Evolutionary conservation across 495 filamentous ascomycete species (phyloP), one percentile per base, ranked within the genome.

Genomic region (Poronia punctata): DNA sequence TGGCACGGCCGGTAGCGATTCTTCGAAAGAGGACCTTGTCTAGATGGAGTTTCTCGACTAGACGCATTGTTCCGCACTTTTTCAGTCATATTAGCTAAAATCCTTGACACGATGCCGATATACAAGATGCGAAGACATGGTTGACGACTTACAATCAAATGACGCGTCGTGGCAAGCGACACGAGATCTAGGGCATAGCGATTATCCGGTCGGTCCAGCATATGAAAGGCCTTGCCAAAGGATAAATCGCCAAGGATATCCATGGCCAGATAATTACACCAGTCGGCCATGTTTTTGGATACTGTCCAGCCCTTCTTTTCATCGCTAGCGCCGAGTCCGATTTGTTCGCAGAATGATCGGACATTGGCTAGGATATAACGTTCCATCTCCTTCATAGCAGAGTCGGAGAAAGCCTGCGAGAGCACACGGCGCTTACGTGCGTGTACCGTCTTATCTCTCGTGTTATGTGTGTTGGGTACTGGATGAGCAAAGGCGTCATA

Each of bases 241-340:
- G 71, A 72, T 7, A 88, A 50, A 24, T 84, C 77, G 3, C 82
- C 82, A 58, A 88, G 76, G 15, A 85, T 76, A 48, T 88, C 83
- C 65, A 84, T 86, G 32, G 75, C 72, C 7, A 82, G 66, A 60
- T 75, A 84, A 53, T 77, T 81, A 39, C 68, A 71, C 73, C 78
- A 83, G 44, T 77, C 65, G 0, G 77, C 65, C 61, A 83, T 72
- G 54, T 84, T 72, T 48, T 67, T 61, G 15, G 66, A 45, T 28
- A 59, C 49, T 17, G 70, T 61, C 67, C 65, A 64, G 16, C 66
- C 62, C 53, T 65, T 64, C 40, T 49, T 54, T 8, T 68, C 63
- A 17, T 53, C 51, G 22, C 46, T 51, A 2, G 45, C 48, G 11
- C 61, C 62, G 38, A 63, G 52, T 15, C 68, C 70, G 35, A 76